Conservation (phyloP, 768 basidiomycete genomes). For the Gloeophyllum trabeum region DNA sequence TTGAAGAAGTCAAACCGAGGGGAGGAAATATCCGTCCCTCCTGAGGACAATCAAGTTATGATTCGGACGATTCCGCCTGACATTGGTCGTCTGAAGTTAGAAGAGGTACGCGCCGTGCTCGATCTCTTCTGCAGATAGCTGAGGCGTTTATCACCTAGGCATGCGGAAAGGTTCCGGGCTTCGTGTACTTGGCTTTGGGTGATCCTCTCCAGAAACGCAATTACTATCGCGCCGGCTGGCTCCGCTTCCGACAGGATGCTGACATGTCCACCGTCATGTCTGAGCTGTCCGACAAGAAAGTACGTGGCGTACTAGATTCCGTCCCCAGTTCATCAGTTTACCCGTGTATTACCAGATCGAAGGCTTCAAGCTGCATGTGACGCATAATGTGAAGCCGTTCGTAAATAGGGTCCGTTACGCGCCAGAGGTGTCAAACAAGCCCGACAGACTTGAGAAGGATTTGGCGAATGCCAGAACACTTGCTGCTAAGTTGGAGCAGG, state of each 20-base stretch:
- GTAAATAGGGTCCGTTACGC: slow-evolving; percentile 69
- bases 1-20: slow-evolving; percentile 43
- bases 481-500: slow-evolving; percentile 64
- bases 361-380: slow-evolving; percentile 88
- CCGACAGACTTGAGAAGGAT: slow-evolving; percentile 75
- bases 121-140: background rate
- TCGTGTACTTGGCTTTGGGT: slow-evolving; percentile 79
- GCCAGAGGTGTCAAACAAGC: slow-evolving; percentile 71
- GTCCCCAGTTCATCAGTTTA: background rate
- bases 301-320: slow-evolving; percentile 16
- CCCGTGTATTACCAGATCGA: slow-evolving; percentile 52
- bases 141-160: slow-evolving; percentile 33
- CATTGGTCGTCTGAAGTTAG: slow-evolving; percentile 80
- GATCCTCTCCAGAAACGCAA: slow-evolving; percentile 90
- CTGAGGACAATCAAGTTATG: slow-evolving; percentile 87
- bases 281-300: slow-evolving; percentile 80
- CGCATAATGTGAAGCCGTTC: slow-evolving; percentile 70
- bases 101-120: slow-evolving; percentile 50
- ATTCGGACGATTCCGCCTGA: slow-evolving; percentile 93
- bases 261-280: slow-evolving; percentile 68
- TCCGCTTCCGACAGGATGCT: slow-evolving; percentile 75
- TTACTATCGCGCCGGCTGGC: slow-evolving; percentile 92
- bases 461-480: slow-evolving; percentile 65
- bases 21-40: slow-evolving; percentile 52
- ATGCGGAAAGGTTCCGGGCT: slow-evolving; percentile 68